Percentiles rank a stretch among this genome's conserved stretches.
Evolutionary conservation across 2,329 filamentous ascomycete genomes (phyloP).

Genomic region (Mycogone perniciosa): DNA sequence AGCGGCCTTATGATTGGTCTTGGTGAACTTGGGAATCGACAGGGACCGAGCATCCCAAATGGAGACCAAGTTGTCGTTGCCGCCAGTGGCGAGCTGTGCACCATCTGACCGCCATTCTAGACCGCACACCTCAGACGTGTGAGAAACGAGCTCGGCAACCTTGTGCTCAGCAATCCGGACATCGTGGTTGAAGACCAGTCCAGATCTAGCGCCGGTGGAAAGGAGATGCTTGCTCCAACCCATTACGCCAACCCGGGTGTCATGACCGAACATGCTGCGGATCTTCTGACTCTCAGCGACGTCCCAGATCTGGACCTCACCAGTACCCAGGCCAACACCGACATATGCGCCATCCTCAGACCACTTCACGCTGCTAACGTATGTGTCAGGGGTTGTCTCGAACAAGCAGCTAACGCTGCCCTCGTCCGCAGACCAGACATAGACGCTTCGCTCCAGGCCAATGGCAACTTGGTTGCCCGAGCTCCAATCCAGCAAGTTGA

Average conservation of each 20-base stretch:
- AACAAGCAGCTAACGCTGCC: conserved; percentile 83
- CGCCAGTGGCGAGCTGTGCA: conserved; percentile 91
- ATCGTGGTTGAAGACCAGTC: conserved; percentile 96
- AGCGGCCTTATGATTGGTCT: conserved; percentile 98
- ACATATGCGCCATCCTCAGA: conserved; percentile 96
- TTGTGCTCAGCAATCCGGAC: conserved; percentile 98
- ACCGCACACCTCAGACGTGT: conserved; percentile 96
- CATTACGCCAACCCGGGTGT: conserved; percentile 95
- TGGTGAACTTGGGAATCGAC: conserved; percentile 93
- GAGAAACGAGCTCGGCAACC: conserved; percentile 90
- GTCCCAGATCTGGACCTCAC: conserved; percentile 99
- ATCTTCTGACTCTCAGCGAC: conserved; percentile 92
- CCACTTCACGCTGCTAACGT: conserved; percentile 98
- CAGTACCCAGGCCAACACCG: conserved; percentile 86
- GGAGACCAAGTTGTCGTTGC: conserved; percentile 97
- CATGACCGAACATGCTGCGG: conserved; percentile 96
- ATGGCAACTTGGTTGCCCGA: conserved; percentile 97
- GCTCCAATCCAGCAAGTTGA: conserved; percentile 98
- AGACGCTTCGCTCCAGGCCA: conserved; percentile 92
- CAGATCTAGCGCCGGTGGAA: conserved; percentile 89
- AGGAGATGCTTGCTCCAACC: conserved; percentile 98
- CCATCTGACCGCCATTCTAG: conserved; percentile 97
- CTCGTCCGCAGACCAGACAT: conserved; percentile 96
- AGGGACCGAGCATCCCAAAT: conserved; percentile 98
- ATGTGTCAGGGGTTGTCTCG: conserved; percentile 84